A percentile compares a stretch with the other conserved stretches of the same genome.
Evolutionary conservation across 164 flowering plant genomes (phyloP).

Genomic region (Vitis cinerea): DNA sequence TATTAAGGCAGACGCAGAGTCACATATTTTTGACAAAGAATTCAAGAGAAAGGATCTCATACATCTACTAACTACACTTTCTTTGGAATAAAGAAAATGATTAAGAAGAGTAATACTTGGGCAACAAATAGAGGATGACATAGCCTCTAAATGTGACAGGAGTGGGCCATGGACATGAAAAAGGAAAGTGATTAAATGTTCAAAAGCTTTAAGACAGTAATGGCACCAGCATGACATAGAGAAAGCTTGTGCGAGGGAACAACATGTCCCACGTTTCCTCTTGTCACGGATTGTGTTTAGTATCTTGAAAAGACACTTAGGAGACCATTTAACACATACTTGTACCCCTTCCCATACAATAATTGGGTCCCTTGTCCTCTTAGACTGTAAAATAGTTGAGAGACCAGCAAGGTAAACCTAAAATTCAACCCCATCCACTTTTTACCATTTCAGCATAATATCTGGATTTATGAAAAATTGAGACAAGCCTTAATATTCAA

Average conservation of each 20-base stretch:
- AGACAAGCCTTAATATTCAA: no score
- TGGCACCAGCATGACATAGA: conserved; percentile 5
- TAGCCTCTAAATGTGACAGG: neutral
- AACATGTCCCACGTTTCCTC: conserved; percentile 10
- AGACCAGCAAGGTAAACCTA: no score
- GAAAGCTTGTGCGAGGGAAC: conserved; percentile 17
- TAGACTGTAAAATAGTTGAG: neutral
- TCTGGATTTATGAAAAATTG: no score
- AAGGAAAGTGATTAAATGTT: conserved; percentile 12
- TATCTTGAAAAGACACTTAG: conserved; percentile 12
- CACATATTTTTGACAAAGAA: no score
- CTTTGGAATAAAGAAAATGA: no score
- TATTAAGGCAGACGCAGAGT: no score
- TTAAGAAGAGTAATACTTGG: no score
- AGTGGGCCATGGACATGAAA: conserved; percentile 7
- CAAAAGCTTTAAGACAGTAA: conserved; percentile 12
- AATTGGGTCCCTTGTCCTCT: neutral
- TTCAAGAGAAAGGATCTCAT: no score
- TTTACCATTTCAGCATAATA: no score
- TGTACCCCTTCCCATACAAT: neutral
- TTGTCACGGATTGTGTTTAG: conserved; percentile 17
- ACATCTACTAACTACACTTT: no score
- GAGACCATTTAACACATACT: no score
- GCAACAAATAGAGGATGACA: neutral
- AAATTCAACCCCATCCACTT: no score